These are phyloP conservation scores for Orychophragmus violaceus DNA, from an alignment of 345 rosid genomes.

Conservation along the genomic window DNA sequence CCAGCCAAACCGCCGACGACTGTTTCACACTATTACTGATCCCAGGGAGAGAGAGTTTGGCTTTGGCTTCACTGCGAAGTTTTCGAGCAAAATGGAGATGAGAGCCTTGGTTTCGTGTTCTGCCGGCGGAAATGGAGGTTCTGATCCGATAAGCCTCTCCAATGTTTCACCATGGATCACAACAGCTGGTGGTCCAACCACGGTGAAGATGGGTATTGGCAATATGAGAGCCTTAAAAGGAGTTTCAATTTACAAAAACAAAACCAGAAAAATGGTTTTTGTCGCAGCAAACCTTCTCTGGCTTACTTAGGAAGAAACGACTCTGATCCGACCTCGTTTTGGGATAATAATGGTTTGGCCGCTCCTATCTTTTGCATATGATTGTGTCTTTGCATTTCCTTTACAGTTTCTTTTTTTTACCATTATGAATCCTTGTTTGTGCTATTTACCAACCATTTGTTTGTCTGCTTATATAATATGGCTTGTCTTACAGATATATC, in stretches of 20 bases:
- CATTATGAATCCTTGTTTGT: too few species aligned
- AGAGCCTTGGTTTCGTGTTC: constrained; percentile 61
- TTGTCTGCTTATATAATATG: too few species aligned
- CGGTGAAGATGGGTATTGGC: constrained; percentile 35
- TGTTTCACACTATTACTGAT: neutral
- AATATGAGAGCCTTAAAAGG: constrained; percentile 28
- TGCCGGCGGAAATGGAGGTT: constrained; percentile 68
- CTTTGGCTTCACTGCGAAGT: constrained; percentile 39
- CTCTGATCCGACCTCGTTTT: constrained; percentile 40
- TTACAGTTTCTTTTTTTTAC: too few species aligned
- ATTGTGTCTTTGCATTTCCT: neutral
- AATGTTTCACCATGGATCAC: constrained; percentile 71
- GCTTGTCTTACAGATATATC: constrained; percentile 63
- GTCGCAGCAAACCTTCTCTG: constrained; percentile 36
- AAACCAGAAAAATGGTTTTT: neutral
- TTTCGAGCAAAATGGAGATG: constrained; percentile 63
- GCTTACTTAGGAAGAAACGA: constrained; percentile 39
- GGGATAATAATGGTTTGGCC: constrained; percentile 5
- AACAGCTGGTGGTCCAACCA: constrained; percentile 51
- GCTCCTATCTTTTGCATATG: neutral
- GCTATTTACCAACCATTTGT: too few species aligned
- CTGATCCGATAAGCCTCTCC: constrained; percentile 44
- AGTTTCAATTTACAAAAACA: constrained; percentile 33
- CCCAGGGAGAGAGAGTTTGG: too few species aligned
- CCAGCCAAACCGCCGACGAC: neutral